Percentiles rank a stretch among this genome's conserved stretches.
phyloP scores from a whole-genome alignment of 164 flowering plant genomes.

The Tinospora cordifolia region DNA sequence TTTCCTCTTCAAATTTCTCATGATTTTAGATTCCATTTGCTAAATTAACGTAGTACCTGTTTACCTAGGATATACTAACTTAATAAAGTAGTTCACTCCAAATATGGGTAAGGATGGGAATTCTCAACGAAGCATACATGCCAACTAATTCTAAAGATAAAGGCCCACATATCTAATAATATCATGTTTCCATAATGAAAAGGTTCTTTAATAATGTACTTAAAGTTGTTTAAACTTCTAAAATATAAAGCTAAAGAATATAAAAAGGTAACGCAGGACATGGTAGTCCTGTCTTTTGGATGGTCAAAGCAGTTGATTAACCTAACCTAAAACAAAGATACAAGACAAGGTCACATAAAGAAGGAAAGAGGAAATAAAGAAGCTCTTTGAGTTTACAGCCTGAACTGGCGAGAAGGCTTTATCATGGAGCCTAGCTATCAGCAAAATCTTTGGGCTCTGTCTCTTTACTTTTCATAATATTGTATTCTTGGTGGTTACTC shows the following conservation, averaged over 20 bases:
- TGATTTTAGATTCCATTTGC: background rate
- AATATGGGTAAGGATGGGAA: background rate
- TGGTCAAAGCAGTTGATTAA: background rate
- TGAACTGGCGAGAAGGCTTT: background rate
- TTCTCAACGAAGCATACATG: background rate
- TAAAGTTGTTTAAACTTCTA: background rate
- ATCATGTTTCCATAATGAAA: slow-evolving; percentile 7
- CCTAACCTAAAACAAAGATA: background rate
- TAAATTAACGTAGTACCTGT: background rate
- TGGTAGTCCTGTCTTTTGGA: background rate
- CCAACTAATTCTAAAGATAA: background rate
- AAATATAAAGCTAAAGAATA: background rate
- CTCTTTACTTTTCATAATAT: background rate
- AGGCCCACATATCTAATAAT: slow-evolving; percentile 11
- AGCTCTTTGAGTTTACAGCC: background rate
- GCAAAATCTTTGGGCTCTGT: background rate
- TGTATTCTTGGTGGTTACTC: background rate
- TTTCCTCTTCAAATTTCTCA: background rate
- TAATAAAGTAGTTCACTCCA: background rate
- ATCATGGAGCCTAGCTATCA: background rate
- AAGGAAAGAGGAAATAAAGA: background rate
- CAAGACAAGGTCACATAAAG: background rate
- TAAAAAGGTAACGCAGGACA: background rate
- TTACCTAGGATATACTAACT: background rate
- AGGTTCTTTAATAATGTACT: slow-evolving; percentile 8